These are phyloP conservation scores for Leccinum truebloodii DNA, from an alignment of 768 basidiomycete genomes.

Conservation along the genomic window DNA sequence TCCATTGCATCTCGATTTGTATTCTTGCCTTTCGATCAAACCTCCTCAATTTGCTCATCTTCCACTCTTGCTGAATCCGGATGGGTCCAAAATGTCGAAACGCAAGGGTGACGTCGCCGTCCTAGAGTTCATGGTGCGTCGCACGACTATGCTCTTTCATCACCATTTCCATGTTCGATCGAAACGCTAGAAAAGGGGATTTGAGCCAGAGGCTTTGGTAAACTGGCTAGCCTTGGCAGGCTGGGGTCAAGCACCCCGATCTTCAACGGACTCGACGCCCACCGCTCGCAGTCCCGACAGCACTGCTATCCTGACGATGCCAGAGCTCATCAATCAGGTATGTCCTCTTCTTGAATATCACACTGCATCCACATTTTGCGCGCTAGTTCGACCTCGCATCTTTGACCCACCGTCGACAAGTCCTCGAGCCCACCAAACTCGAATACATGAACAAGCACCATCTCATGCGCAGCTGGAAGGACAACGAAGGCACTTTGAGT, in stretches of 20 bases:
- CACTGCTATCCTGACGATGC: conserved; percentile 58
- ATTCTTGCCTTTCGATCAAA: conserved; percentile 68
- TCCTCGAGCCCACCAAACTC: conserved; percentile 77
- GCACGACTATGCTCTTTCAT: not conserved
- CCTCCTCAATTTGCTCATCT: conserved; percentile 89
- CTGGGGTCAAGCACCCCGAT: conserved; percentile 67
- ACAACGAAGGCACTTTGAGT: conserved; percentile 48
- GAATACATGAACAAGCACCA: conserved; percentile 90
- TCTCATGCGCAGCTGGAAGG: conserved; percentile 56
- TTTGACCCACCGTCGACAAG: conserved; percentile 82
- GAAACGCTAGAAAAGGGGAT: conserved; percentile 66
- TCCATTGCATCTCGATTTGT: conserved; percentile 88
- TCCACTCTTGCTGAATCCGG: conserved; percentile 84
- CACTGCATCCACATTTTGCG: not conserved
- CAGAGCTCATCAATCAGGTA: conserved; percentile 69
- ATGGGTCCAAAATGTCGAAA: conserved; percentile 95
- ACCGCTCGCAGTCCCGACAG: conserved; percentile 57
- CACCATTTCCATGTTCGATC: not conserved
- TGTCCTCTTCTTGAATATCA: conserved; percentile 13
- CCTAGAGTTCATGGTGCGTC: conserved; percentile 76
- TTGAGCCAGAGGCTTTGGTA: conserved; percentile 85
- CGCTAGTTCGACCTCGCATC: conserved; percentile 71
- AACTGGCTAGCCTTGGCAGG: conserved; percentile 97
- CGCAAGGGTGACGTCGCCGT: conserved; percentile 89
- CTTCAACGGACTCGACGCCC: conserved; percentile 24